phyloP scores from a whole-genome alignment of 345 rosid species.

The Rhizophora mangle region DNA sequence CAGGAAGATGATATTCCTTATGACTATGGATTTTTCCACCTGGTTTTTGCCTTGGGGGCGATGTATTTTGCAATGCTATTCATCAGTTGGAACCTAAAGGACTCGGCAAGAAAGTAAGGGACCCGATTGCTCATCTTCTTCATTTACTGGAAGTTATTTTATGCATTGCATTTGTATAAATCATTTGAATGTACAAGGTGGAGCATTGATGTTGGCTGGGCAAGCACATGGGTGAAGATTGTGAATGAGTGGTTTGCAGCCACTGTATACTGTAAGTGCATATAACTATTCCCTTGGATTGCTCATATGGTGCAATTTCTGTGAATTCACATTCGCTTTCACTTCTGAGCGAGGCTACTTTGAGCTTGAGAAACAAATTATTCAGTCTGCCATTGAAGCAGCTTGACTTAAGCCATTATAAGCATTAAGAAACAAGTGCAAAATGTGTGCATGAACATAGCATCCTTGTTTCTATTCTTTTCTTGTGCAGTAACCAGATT shows the following conservation, averaged over 20 bases:
- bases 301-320: not conserved
- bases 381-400: no score
- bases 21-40: constrained; percentile 74
- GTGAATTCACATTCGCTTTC: not conserved
- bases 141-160: not conserved
- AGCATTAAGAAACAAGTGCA: no score
- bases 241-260: constrained; percentile 90
- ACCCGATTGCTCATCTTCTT: not conserved
- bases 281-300: not conserved
- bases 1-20: constrained; percentile 70
- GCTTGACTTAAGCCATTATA: no score
- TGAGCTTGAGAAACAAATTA: no score
- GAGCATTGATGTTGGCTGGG: constrained; percentile 91
- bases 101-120: constrained; percentile 53
- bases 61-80: constrained; percentile 94
- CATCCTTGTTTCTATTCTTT: no score
- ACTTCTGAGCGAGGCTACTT: no score
- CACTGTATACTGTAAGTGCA: constrained; percentile 62
- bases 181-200: constrained; percentile 44
- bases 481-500: no score
- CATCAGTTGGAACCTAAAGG: constrained; percentile 75
- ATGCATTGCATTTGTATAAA: not conserved
- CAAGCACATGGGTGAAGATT: constrained; percentile 92
- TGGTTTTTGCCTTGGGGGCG: constrained; percentile 81
- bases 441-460: no score